A percentile compares a stretch with the other conserved stretches of the same genome.
Evolutionary conservation across 2,329 filamentous ascomycete genomes (phyloP).

Genomic region (Aschersonia sp.): DNA sequence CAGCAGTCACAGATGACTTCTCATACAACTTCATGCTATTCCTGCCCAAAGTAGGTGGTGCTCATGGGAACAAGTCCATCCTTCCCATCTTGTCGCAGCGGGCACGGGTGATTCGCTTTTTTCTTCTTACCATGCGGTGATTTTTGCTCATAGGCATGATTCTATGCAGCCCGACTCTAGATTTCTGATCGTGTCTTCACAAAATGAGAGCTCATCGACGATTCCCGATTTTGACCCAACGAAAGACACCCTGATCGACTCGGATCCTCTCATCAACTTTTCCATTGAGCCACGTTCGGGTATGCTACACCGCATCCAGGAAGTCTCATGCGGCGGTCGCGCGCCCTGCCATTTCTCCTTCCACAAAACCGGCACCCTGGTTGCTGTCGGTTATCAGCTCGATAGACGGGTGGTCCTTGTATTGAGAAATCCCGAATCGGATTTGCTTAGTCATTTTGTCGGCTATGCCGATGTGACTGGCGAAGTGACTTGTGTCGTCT

Average conservation of each 20-base stretch:
- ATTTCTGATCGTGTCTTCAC: slow-evolving; percentile 54
- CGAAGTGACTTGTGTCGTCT: slow-evolving; percentile 31
- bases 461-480: slow-evolving; percentile 27
- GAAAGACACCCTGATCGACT: slow-evolving; percentile 30
- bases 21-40: too few relatives aligned
- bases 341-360: slow-evolving; percentile 55
- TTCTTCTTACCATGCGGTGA: too few relatives aligned
- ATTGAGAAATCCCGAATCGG: slow-evolving; percentile 41
- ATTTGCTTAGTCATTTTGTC: slow-evolving; percentile 34
- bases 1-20: too few relatives aligned
- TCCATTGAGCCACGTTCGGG: slow-evolving; percentile 39
- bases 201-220: slow-evolving; percentile 42
- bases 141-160: background rate
- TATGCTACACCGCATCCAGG: slow-evolving; percentile 37
- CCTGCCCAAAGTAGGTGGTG: too few relatives aligned
- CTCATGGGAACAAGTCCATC: too few relatives aligned
- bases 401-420: slow-evolving; percentile 48
- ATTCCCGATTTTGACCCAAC: slow-evolving; percentile 28
- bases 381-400: slow-evolving; percentile 52
- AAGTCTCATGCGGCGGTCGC: slow-evolving; percentile 48
- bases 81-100: too few relatives aligned
- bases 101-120: too few relatives aligned
- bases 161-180: slow-evolving; percentile 36
- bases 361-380: slow-evolving; percentile 46
- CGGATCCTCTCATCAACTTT: slow-evolving; percentile 53